These are phyloP conservation scores for Fraxinus paxiana DNA, from an alignment of 305 asterid species.

Conservation along the genomic window DNA sequence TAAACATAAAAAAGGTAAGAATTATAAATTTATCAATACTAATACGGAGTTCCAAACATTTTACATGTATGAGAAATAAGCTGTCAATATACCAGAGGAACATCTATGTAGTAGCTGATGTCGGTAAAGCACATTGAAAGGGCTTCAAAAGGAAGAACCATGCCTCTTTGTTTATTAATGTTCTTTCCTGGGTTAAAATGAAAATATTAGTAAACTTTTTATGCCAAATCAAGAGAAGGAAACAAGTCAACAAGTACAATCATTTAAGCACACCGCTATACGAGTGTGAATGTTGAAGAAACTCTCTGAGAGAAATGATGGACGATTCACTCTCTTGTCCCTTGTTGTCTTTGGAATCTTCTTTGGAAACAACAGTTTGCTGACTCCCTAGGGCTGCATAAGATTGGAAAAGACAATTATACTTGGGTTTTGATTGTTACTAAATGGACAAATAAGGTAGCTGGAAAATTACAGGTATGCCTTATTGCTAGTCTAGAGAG, in stretches of 20 bases:
- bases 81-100: constrained; percentile 69
- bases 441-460: not conserved
- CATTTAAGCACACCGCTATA: constrained; percentile 39
- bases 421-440: not conserved
- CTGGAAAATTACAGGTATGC: not conserved
- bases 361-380: constrained; percentile 45
- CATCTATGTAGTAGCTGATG: constrained; percentile 61
- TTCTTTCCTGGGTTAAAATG: constrained; percentile 45
- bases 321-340: constrained; percentile 35
- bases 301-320: constrained; percentile 46
- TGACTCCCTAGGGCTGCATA: constrained; percentile 62
- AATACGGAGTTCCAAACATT: constrained; percentile 1
- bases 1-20: constrained; percentile 21
- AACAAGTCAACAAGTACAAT: constrained; percentile 10
- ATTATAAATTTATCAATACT: constrained; percentile 19
- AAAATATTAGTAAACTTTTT: constrained; percentile 20
- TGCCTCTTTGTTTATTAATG: constrained; percentile 45
- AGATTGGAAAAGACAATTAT: constrained; percentile 2
- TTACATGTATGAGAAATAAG: too few relatives aligned
- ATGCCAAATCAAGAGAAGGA: constrained; percentile 11
- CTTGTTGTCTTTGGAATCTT: constrained; percentile 29
- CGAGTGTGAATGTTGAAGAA: constrained; percentile 62
- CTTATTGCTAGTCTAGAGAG: not conserved
- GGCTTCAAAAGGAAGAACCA: constrained; percentile 76
- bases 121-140: constrained; percentile 69